Evolutionary conservation across 495 filamentous ascomycete species (phyloP).

Genomic region (Podospora conica): DNA sequence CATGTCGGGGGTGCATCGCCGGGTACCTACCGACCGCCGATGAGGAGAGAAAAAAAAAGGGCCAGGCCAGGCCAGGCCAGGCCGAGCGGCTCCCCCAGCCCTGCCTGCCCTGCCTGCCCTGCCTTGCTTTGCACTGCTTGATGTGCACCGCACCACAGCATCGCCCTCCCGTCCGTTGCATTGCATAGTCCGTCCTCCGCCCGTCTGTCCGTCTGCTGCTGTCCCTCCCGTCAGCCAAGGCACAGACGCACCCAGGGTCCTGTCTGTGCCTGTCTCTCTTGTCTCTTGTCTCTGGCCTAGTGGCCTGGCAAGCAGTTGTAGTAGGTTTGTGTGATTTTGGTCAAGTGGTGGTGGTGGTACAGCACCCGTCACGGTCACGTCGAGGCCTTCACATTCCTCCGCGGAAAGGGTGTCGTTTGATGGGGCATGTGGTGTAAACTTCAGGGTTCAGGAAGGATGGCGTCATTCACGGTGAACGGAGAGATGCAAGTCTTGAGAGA

Average conservation of each 20-base stretch:
- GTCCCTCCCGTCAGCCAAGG: not conserved
- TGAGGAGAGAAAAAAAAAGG: not conserved
- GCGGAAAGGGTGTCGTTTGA: not conserved
- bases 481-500: not conserved
- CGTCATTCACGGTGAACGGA: not conserved
- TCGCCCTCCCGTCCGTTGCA: not conserved
- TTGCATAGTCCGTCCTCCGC: not conserved
- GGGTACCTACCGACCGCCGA: not conserved
- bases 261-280: not conserved
- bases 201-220: no score
- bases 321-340: not conserved
- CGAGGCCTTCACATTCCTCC: not conserved
- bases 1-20: no score
- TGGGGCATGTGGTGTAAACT: not conserved
- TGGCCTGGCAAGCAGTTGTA: not conserved
- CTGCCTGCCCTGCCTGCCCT: not conserved
- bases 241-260: not conserved
- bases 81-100: not conserved
- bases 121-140: not conserved
- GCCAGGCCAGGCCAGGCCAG: not conserved
- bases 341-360: not conserved
- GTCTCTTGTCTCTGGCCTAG: not conserved
- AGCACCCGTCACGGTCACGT: not conserved
- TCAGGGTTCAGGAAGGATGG: not conserved
- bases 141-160: not conserved